These are phyloP conservation scores for Penicillium fimorum DNA, from an alignment of 495 filamentous ascomycete species.

Conservation along the genomic window DNA sequence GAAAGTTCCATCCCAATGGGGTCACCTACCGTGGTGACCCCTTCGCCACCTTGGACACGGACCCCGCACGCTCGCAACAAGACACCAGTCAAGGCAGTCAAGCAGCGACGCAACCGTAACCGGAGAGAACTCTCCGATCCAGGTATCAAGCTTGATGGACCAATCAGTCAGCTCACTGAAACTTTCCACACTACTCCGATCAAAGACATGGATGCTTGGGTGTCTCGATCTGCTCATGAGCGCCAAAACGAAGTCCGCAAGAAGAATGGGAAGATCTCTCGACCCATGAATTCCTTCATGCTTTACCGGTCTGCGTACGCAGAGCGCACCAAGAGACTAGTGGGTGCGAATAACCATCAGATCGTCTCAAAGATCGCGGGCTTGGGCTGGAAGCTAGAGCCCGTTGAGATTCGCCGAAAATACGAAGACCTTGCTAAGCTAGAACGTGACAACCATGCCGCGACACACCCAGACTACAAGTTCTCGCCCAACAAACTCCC, in stretches of 20 bases:
- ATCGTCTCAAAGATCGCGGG: constrained; percentile 84
- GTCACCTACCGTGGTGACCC: not conserved
- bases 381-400: constrained; percentile 81
- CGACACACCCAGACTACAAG: constrained; percentile 90
- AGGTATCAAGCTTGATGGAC: constrained; percentile 35
- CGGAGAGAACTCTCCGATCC: constrained; percentile 8
- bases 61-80: constrained; percentile 9
- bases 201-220: constrained; percentile 79
- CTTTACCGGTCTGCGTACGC: constrained; percentile 93
- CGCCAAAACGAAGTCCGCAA: constrained; percentile 64
- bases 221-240: constrained; percentile 65
- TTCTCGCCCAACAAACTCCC: constrained; percentile 80
- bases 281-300: constrained; percentile 99
- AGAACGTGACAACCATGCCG: constrained; percentile 82
- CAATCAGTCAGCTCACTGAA: constrained; percentile 77
- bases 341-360: constrained; percentile 89
- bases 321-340: constrained; percentile 78
- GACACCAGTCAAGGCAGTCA: constrained; percentile 9
- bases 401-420: constrained; percentile 64
- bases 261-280: constrained; percentile 76
- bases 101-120: constrained; percentile 1
- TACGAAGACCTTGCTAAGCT: constrained; percentile 79
- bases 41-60: constrained; percentile 8
- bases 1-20: constrained; percentile 16
- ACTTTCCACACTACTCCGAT: constrained; percentile 59